Evolutionary conservation across 345 rosid species (phyloP), one percentile per base, ranked within the genome.

Genomic region (Rhizophora mangle): DNA sequence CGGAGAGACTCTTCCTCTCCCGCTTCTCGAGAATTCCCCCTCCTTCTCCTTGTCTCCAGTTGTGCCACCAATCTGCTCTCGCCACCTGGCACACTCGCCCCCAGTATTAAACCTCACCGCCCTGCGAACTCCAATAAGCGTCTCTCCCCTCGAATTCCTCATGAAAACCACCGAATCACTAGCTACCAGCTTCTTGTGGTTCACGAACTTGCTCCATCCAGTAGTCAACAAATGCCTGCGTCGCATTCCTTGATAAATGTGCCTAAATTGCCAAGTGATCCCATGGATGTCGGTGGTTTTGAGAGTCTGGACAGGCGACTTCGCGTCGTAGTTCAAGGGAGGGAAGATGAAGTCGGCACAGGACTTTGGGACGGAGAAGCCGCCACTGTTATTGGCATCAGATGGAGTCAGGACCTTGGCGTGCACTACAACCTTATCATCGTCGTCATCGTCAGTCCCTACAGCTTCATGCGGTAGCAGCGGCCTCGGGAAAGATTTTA

Each of bases 121-220:
- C 60, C 96, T 79, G 59, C 99, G 76, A 3, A 95, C 85, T 66
- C 99, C 97, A 1, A 89, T 73, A 47, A 81, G 92, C 87, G 87
- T 81, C 68, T 83, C 76, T 5, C 86, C 86, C 13, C 11, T 68
- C 24, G 75, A 65, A 73, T 82, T 85, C 80, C 78, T 88, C 96
- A 94, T 88, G 74, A 91, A 95, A 1, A 95, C 90, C 8, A 92
- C 90, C 0, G 96, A 85, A 71, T 95, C 99, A 0, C 97, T 96
- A 3, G 99, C 96, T 60, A 95, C 86, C 1, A 95, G 83, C 79
- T 87, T 89, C 92, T 95, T 95, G 10, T 32, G 54, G 64, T 95
- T 95, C 6, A 95, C 96, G 67, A 95, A 95, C 79, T 88, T 95
- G 79, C 96, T 89, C 99, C 99, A 95, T 11, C 97, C 99, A 6